Conservation (phyloP, 768 basidiomycete species). For the Hydnum rufescens region DNA sequence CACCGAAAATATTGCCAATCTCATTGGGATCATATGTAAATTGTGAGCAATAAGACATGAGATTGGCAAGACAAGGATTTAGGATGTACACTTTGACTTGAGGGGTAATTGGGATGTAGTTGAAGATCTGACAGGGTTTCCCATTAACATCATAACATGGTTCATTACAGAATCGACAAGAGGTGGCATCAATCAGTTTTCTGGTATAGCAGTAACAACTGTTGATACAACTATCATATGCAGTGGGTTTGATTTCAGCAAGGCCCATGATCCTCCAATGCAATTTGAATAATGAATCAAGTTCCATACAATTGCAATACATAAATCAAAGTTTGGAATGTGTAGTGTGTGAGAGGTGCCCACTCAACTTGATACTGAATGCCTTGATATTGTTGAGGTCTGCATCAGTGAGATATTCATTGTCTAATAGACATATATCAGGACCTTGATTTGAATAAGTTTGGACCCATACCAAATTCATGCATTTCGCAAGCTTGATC, state of each 20-base stretch:
- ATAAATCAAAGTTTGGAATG: background rate
- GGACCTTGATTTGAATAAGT: background rate
- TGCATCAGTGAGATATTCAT: background rate
- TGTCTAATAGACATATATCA: background rate
- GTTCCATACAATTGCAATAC: background rate
- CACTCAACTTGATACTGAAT: background rate
- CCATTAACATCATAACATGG: slow-evolving; percentile 13
- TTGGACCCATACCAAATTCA: background rate
- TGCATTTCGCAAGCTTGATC: background rate
- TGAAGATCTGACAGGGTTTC: slow-evolving; percentile 16
- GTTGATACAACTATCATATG: slow-evolving; percentile 26
- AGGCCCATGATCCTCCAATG: slow-evolving; percentile 1
- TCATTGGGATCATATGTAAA: slow-evolving; percentile 12
- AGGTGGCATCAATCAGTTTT: slow-evolving; percentile 12
- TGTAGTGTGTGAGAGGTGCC: background rate
- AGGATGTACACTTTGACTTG: slow-evolving; percentile 17
- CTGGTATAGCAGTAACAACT: slow-evolving; percentile 25
- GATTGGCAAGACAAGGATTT: slow-evolving; percentile 12
- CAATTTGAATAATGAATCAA: slow-evolving; percentile 1
- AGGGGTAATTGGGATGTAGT: slow-evolving; percentile 23
- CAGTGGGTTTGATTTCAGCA: slow-evolving; percentile 16
- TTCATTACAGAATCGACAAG: slow-evolving; percentile 22
- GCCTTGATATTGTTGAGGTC: background rate
- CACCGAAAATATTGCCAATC: slow-evolving; percentile 23
- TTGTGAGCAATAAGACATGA: slow-evolving; percentile 17